Conservation (phyloP, 2,329 filamentous ascomycete genomes). For the Pleurostoma richardsiae region DNA sequence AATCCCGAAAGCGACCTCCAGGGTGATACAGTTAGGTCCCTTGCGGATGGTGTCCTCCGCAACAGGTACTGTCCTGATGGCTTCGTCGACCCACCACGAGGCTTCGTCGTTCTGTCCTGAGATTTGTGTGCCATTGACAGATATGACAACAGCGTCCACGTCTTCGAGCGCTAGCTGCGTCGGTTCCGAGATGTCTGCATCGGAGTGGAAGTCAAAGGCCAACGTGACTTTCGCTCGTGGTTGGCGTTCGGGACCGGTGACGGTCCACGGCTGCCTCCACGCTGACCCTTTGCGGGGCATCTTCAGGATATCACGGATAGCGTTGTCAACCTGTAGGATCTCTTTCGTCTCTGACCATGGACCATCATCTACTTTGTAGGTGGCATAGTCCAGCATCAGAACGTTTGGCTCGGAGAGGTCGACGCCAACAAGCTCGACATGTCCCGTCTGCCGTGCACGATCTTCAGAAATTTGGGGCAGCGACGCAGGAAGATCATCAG, state of each 20-base stretch:
- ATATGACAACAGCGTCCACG: conserved; percentile 12
- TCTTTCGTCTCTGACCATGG: conserved; percentile 15
- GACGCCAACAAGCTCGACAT: conserved; percentile 5
- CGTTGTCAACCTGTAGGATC: conserved; percentile 22
- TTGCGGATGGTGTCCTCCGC: conserved; percentile 5
- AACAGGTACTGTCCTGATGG: conserved; percentile 16
- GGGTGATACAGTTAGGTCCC: conserved; percentile 14
- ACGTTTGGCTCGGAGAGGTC: conserved; percentile 21
- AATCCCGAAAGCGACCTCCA: conserved; percentile 19
- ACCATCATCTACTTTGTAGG: conserved; percentile 15
- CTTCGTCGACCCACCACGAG: conserved; percentile 24
- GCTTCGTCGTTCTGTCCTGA: neutral
- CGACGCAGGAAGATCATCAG: no score
- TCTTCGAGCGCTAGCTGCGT: conserved; percentile 19
- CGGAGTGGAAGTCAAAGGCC: conserved; percentile 16
- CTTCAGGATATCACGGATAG: conserved; percentile 14
- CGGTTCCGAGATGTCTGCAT: conserved; percentile 11
- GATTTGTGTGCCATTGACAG: conserved; percentile 11
- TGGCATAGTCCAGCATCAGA: conserved; percentile 21
- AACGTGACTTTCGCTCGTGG: conserved; percentile 9
- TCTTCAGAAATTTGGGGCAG: neutral
- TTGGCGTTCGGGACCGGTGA: conserved; percentile 12
- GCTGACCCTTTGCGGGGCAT: conserved; percentile 17
- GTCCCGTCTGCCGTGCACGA: neutral
- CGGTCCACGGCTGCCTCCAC: conserved; percentile 20